These are phyloP conservation scores for Populus ilicifolia DNA, from an alignment of 345 rosid genomes.

Conservation along the genomic window DNA sequence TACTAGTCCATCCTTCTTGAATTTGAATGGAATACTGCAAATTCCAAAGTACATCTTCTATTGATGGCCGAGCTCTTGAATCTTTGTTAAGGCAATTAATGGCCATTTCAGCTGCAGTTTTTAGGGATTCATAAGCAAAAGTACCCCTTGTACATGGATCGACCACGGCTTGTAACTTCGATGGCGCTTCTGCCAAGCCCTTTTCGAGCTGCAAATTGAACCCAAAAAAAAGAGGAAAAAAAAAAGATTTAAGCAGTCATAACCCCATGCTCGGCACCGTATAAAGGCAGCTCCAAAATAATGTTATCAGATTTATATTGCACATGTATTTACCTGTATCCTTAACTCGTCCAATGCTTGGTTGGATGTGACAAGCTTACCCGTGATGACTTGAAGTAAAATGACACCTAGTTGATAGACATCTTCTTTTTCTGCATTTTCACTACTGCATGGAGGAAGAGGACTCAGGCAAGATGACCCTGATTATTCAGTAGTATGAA, in stretches of 20 bases:
- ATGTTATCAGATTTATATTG: too few species aligned
- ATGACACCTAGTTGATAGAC: slow-evolving; percentile 77
- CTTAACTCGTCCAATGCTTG: slow-evolving; percentile 53
- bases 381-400: slow-evolving; percentile 61
- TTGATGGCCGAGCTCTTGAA: slow-evolving; percentile 58
- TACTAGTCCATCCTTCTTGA: slow-evolving; percentile 81
- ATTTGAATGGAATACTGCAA: slow-evolving; percentile 85
- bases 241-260: too few species aligned
- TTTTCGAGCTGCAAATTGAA: slow-evolving; percentile 47
- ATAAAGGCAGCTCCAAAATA: background rate
- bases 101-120: slow-evolving; percentile 66
- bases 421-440: slow-evolving; percentile 70
- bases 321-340: slow-evolving; percentile 42
- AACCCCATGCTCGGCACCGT: background rate
- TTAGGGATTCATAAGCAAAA: slow-evolving; percentile 73
- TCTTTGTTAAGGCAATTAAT: slow-evolving; percentile 66
- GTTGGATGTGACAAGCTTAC: slow-evolving; percentile 42
- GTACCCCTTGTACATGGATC: slow-evolving; percentile 68
- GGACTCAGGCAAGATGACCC: background rate
- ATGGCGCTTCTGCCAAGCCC: slow-evolving; percentile 53
- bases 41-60: slow-evolving; percentile 93
- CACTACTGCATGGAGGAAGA: slow-evolving; percentile 29
- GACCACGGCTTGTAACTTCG: slow-evolving; percentile 37
- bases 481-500: background rate
- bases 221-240: background rate